Percentiles rank a stretch among this genome's conserved stretches.
These are phyloP conservation scores for Acrocalymma vagum DNA, from an alignment of 2,329 filamentous ascomycete species.

Conservation along the genomic window DNA sequence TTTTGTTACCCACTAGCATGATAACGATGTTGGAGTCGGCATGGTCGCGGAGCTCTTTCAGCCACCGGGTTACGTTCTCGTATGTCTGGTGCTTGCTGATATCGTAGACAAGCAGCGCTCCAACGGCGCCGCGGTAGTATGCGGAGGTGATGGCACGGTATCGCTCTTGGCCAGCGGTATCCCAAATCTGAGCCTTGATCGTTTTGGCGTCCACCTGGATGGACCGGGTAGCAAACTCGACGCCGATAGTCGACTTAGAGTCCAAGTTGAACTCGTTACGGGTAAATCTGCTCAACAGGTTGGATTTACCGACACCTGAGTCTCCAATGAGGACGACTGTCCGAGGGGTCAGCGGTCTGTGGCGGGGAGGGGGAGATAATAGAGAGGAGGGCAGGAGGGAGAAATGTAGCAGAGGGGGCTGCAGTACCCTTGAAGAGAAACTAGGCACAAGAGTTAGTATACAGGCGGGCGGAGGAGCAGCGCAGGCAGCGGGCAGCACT, in stretches of 20 bases:
- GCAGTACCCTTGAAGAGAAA: constrained; percentile 96
- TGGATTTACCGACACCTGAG: constrained; percentile 99
- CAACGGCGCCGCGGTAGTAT: constrained; percentile 97
- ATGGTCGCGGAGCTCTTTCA: constrained; percentile 98
- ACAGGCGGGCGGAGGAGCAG: constrained; percentile 13
- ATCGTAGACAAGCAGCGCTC: constrained; percentile 97
- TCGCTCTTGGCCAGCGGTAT: constrained; percentile 97
- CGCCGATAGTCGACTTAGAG: constrained; percentile 99
- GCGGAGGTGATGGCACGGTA: constrained; percentile 99
- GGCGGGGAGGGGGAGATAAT: constrained; percentile 10
- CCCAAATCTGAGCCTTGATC: constrained; percentile 99
- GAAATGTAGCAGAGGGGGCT: constrained; percentile 23
- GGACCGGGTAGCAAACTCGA: constrained; percentile 97
- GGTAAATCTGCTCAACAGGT: constrained; percentile 98
- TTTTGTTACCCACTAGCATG: constrained; percentile 99
- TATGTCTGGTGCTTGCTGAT: constrained; percentile 99
- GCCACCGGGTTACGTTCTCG: constrained; percentile 98
- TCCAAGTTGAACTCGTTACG: constrained; percentile 99
- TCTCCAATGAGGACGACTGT: constrained; percentile 98
- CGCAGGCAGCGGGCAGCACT: constrained; percentile 51
- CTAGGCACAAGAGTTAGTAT: constrained; percentile 59
- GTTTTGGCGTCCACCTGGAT: constrained; percentile 99
- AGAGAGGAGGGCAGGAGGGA: constrained; percentile 5
- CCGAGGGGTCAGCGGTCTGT: constrained; percentile 44
- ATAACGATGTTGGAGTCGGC: constrained; percentile 99